These are phyloP conservation scores for Gyromitra esculenta DNA, from an alignment of 2,329 filamentous ascomycete genomes.

Conservation along the genomic window DNA sequence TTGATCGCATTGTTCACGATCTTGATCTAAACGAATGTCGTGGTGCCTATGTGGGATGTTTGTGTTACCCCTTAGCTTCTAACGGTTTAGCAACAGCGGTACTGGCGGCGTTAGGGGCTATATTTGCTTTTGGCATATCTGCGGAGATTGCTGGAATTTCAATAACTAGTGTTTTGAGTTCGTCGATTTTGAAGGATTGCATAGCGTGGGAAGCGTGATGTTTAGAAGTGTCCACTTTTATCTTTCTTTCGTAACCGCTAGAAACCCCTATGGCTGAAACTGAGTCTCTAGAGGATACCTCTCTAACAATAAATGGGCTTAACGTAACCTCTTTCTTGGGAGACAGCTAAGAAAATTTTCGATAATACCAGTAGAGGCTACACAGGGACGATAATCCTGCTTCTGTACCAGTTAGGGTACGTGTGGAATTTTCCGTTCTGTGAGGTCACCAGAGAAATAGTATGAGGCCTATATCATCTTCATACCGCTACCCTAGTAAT, in stretches of 20 bases:
- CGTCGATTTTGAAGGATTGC: slow-evolving; percentile 14
- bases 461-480: too few relatives aligned
- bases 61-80: neutral
- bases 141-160: slow-evolving; percentile 10
- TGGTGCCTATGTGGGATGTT: neutral
- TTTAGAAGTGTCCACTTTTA: slow-evolving; percentile 14
- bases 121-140: neutral
- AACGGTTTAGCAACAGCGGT: neutral
- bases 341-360: neutral
- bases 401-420: too few relatives aligned
- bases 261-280: slow-evolving; percentile 4
- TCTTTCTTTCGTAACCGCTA: neutral
- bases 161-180: neutral
- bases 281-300: neutral
- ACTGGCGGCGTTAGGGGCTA: slow-evolving; percentile 10
- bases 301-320: slow-evolving; percentile 9
- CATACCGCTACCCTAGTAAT: too few relatives aligned
- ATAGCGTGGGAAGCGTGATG: slow-evolving; percentile 23
- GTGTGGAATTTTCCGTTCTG: too few relatives aligned
- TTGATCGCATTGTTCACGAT: slow-evolving; percentile 9
- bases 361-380: neutral
- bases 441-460: too few relatives aligned
- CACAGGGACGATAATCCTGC: neutral
- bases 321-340: neutral
- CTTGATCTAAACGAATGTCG: slow-evolving; percentile 9